Percentiles rank a stretch among this genome's conserved stretches.
phyloP scores from a whole-genome alignment of 768 basidiomycete species.

The Clavulina sp. region DNA sequence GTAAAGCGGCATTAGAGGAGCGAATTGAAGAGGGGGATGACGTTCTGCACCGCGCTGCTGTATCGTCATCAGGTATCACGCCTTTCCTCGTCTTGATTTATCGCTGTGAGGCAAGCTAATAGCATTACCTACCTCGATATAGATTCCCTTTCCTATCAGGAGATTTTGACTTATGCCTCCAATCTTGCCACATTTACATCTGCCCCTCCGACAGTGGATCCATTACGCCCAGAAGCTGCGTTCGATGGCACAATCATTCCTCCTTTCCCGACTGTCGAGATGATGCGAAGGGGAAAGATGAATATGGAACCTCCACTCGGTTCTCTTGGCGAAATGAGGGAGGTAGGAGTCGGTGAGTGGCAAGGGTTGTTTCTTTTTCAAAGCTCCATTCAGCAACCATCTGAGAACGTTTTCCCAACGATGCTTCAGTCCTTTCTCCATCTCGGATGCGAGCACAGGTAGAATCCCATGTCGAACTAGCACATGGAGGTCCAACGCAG shows the following conservation, averaged over 20 bases:
- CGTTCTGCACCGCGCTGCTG: constrained; percentile 25
- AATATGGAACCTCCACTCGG: constrained; percentile 69
- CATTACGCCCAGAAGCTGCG: constrained; percentile 42
- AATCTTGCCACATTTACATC: constrained; percentile 75
- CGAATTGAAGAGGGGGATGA: constrained; percentile 63
- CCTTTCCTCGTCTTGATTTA: no score
- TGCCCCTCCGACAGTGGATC: constrained; percentile 52
- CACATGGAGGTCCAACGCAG: constrained; percentile 41
- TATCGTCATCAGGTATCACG: not conserved
- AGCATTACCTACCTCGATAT: no score
- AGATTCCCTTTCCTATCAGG: constrained; percentile 72
- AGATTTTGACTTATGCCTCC: constrained; percentile 69
- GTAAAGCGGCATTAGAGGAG: constrained; percentile 49
- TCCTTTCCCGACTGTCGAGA: constrained; percentile 82
- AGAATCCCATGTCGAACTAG: constrained; percentile 21
- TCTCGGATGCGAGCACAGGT: not conserved
- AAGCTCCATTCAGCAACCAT: not conserved
- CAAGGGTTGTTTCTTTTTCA: constrained; percentile 1
- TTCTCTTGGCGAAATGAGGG: constrained; percentile 61
- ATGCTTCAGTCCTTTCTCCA: not conserved
- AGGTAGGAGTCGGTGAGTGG: constrained; percentile 53
- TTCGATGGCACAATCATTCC: constrained; percentile 51
- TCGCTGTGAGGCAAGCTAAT: no score
- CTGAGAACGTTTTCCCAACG: not conserved
- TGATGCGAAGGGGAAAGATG: constrained; percentile 68